Base-by-base conservation (phyloP, 1,139 yeast genomes). In the Scheffersomyces titani region DNA sequence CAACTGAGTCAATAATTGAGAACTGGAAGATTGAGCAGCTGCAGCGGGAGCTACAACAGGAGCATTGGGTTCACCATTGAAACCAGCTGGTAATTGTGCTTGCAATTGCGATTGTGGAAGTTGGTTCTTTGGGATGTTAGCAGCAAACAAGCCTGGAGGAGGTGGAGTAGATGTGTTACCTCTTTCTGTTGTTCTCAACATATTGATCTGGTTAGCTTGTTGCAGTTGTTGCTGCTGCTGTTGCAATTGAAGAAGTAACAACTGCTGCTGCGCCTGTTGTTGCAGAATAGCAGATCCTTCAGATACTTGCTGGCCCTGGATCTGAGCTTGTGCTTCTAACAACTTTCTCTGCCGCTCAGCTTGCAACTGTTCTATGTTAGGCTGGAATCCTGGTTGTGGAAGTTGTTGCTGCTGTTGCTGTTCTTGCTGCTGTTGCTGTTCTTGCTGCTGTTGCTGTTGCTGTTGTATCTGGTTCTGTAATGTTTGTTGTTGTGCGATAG, bases 1-100 rank as follows among this genome's bases (percentile, higher is more conserved):
- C 66, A 88, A 77, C 68, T 88, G 93, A 53, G 84, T 87, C 63
- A 88, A 77, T 64, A 89, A 77, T 68, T 88, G 92, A 30, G 89
- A 84, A 54, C 91, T 87, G 4, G 81, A 75, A 30, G 80, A 74
- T 57, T 62, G 64, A 40, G 65, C 61, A 52, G 65, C 58, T 44
- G 65, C 58, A 20, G 73, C 70, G 55, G 53, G 57, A 21, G 55
- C 54, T 20, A 58, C 59, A 24, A 53, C 57, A 47, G 46, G 54
- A 49, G 54, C 55, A 54, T 53, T 52, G 21, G 55, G 55, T 19
- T 57, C 59, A 36, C 55, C 53, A 44, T 49, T 52, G 54, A 54
- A 54, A 20, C 54, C 57, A 22, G 57, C 55, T 46, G 56, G 59
- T 51, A 50, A 55, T 52, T 62, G 67, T 18, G 57, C 52, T 19